Conservation (phyloP, 2,329 filamentous ascomycete genomes). For the Thelonectria olida region DNA sequence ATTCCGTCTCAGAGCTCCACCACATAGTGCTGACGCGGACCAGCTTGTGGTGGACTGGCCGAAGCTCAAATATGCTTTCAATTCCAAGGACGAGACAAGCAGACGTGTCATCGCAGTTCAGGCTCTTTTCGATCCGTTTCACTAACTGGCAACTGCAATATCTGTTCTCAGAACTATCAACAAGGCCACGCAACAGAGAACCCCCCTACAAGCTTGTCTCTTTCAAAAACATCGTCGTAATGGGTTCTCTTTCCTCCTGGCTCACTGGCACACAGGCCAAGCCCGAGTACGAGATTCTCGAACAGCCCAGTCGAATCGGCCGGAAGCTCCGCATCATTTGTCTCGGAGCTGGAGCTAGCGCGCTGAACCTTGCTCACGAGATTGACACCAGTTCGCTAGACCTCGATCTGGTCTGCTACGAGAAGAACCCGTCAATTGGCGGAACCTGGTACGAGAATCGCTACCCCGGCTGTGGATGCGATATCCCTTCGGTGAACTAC, state of each 20-base stretch:
- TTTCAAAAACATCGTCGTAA: neutral
- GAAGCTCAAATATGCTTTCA: neutral
- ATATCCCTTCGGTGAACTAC: conserved; percentile 37
- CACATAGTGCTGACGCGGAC: neutral
- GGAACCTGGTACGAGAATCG: conserved; percentile 34
- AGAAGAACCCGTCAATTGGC: conserved; percentile 38
- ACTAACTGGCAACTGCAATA: too few relatives aligned
- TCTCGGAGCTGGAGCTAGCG: conserved; percentile 43
- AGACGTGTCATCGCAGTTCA: neutral
- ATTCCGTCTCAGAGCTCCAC: neutral
- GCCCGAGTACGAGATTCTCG: conserved; percentile 30
- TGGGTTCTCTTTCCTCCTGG: conserved; percentile 6
- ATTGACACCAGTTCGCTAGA: conserved; percentile 29
- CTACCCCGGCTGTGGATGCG: conserved; percentile 36
- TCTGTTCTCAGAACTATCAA: neutral
- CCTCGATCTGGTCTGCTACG: conserved; percentile 38
- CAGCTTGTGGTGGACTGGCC: neutral
- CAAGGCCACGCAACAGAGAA: too few relatives aligned
- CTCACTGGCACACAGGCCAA: neutral
- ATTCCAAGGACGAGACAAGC: neutral
- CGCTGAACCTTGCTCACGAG: conserved; percentile 40
- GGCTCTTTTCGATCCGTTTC: neutral
- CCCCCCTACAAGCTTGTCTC: too few relatives aligned
- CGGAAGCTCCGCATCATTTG: conserved; percentile 41
- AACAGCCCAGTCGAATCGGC: conserved; percentile 34